Percentiles rank a stretch among this genome's conserved stretches.
Evolutionary conservation across 208 protist species (phyloP).

Genomic region (Trypanosoma scelopori): DNA sequence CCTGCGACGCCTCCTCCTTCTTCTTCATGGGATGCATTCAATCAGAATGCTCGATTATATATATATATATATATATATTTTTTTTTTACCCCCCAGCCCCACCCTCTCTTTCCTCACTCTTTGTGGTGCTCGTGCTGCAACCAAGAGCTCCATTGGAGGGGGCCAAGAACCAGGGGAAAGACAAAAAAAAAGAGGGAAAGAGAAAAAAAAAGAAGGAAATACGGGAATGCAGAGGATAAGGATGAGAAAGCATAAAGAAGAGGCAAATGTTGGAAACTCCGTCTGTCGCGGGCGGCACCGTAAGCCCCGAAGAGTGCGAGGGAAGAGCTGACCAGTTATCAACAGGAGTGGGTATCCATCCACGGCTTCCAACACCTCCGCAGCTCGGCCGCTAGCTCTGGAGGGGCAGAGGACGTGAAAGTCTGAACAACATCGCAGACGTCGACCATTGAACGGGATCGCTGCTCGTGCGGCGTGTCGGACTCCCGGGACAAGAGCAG

Average conservation of each 20-base stretch:
- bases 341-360: constrained; percentile 1
- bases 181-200: constrained; percentile 4
- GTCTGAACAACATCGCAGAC: neutral
- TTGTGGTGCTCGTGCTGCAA: too few species aligned
- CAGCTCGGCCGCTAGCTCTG: constrained; percentile 3
- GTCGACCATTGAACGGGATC: neutral
- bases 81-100: too few species aligned
- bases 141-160: neutral
- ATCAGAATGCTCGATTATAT: too few species aligned
- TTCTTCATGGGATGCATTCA: neutral
- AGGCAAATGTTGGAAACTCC: too few species aligned
- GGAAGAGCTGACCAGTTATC: neutral
- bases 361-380: constrained; percentile 4
- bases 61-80: too few species aligned
- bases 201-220: constrained; percentile 2
- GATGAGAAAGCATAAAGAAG: too few species aligned
- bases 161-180: neutral
- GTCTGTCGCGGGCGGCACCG: too few species aligned
- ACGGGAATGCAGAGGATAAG: too few species aligned
- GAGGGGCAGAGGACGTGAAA: constrained; percentile 4
- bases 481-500: neutral
- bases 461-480: neutral
- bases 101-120: too few species aligned
- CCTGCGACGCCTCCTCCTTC: neutral
- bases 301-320: neutral